Conservation (phyloP, 495 filamentous ascomycete genomes). For the Cercophora samala region DNA sequence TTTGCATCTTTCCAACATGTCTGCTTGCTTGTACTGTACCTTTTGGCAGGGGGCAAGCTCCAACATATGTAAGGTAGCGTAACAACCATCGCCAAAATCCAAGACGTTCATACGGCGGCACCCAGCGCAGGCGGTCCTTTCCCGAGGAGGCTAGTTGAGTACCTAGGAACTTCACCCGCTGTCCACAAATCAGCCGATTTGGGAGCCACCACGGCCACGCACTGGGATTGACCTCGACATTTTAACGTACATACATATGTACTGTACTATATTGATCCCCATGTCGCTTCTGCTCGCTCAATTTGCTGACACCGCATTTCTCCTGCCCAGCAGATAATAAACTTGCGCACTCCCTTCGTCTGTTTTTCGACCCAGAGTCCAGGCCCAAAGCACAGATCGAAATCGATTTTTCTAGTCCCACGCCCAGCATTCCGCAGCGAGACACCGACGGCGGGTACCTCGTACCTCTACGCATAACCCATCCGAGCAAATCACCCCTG, state of each 20-base stretch:
- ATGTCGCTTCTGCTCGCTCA: background rate
- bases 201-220: background rate
- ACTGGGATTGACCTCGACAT: background rate
- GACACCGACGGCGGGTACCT: conserved; percentile 10
- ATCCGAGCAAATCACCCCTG: background rate
- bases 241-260: background rate
- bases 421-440: conserved; percentile 11
- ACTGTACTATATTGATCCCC: background rate
- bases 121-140: background rate
- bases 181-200: background rate
- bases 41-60: background rate
- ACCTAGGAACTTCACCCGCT: background rate
- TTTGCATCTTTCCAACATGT: too few species aligned
- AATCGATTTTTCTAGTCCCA: background rate
- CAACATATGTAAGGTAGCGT: background rate
- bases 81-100: background rate
- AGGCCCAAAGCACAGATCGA: background rate
- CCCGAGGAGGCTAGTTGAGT: background rate
- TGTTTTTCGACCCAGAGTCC: background rate
- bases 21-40: background rate
- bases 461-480: conserved; percentile 2
- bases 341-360: background rate
- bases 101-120: background rate
- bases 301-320: background rate
- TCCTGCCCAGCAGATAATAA: background rate